Evolutionary conservation across 2,329 filamentous ascomycete genomes (phyloP), one percentile per base, ranked within the genome.

Genomic region (Aureobasidium leucospermi): DNA sequence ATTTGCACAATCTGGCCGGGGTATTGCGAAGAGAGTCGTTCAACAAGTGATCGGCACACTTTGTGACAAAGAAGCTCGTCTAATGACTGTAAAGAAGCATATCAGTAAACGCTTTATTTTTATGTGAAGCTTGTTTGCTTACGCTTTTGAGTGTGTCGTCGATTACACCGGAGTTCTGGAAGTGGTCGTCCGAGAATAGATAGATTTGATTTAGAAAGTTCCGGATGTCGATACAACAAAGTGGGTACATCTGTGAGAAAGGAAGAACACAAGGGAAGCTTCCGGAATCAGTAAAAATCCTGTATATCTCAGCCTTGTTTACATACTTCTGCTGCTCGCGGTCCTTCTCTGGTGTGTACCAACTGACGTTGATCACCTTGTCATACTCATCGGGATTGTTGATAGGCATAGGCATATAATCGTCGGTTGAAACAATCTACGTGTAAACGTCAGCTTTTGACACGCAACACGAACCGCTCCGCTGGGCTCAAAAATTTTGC

Each of bases 371-470:
- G 64, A 96, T 84, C 38, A 99, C 93, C 68, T 96, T 96, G 67
- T 95, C 90, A 70, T 96, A 97, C 69, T 97, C 92, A 67, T 96
- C 92, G 15, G 81, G 75, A 19, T 88, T 91, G 67, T 91, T 90
- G 71, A 97, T 96, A 1, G 90, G 89, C 94, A 99, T 97, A 2
- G 94, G 95, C 93, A 99, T 99, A 74, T 99, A 99, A 73, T 99
- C 94, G 71, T 99, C 94, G 0, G 90, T 96, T n/a, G 89, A 80
- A 28, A 88, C 84, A 65, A 88, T 87, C 76, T 81, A 61, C 29
- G 52, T 43, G 36, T 42, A 28, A 32, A 32, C 6, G 41, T 56
- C 10, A 56, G 31, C 9, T 28, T 56, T 7, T 15, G 4, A 16
- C 15, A 36, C 29, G 39, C 29, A 43, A 28, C 52, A 45, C 52